Percentiles rank a stretch among this genome's conserved stretches.
phyloP scores from a whole-genome alignment of 2,329 filamentous ascomycete genomes.

The Aspergillus fischeri region DNA sequence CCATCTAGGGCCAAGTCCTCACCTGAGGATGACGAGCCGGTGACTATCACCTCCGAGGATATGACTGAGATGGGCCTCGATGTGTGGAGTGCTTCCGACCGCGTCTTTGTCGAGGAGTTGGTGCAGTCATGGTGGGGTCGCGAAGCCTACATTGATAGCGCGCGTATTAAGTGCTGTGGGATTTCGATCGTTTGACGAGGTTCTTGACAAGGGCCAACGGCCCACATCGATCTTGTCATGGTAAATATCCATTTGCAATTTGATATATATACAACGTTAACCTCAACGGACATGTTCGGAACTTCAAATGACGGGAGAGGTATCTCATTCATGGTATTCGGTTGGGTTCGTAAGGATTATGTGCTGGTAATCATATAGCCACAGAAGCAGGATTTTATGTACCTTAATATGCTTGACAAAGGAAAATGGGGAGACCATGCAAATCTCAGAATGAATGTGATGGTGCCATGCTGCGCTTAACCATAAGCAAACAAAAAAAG shows the following conservation, averaged over 20 bases:
- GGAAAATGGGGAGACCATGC: conserved; percentile 3
- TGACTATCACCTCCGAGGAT: conserved; percentile 41
- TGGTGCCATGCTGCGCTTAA: conserved; percentile 1
- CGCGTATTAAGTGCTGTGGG: conserved; percentile 45
- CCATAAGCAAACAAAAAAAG: not conserved
- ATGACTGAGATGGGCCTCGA: conserved; percentile 48
- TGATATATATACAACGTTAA: not conserved
- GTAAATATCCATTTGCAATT: not conserved
- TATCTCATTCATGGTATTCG: not conserved
- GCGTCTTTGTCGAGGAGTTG: conserved; percentile 44
- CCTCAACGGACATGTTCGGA: not conserved
- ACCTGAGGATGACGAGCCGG: conserved; percentile 16
- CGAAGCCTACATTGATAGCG: conserved; percentile 40
- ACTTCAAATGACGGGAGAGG: not conserved
- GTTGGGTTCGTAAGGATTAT: not conserved
- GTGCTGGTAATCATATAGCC: not conserved
- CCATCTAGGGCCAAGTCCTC: not conserved
- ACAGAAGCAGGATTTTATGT: not conserved
- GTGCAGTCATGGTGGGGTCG: conserved; percentile 45
- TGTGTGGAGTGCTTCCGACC: conserved; percentile 46
- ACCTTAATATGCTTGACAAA: conserved; percentile 7
- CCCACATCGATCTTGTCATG: not conserved
- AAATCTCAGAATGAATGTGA: not conserved
- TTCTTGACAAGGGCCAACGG: not conserved
- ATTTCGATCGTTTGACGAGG: conserved; percentile 39